Evolutionary conservation across 805 yeast species (phyloP), one percentile per base, ranked within the genome.

Genomic region (Candida dajiaensis): DNA sequence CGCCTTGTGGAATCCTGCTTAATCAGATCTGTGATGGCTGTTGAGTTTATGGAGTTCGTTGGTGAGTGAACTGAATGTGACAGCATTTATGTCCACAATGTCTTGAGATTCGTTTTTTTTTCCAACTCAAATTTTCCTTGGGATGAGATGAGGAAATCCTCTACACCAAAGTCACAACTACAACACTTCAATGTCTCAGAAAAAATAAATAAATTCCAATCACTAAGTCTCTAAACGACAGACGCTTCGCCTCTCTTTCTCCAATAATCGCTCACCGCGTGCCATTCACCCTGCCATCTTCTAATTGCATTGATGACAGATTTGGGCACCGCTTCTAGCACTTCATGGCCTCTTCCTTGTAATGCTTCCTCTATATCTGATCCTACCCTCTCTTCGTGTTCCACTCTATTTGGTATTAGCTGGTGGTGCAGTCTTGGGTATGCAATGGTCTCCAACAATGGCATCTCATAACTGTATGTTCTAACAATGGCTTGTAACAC

Each of bases 261-360:
- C 96, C 97, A 92, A 62, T 67, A 87, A 63, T 92, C 98, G 55
- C 89, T 74, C 11, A 89, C 96, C 1, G 95, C 97, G 44, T 80
- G 77, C 66, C 31, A 65, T 42, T 44, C 75, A 63, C 49, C 69
- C 54, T 41, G 60, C 59, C 37, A 64, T 49, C 70, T 54, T 41
- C 68, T 62, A 16, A 82, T 74, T 0, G 77, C 85, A 56, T 78
- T 76, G 80, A 81, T 72, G 1, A 81, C 81, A 4, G 82, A 71
- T 54, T 73, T 69, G 12, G 81, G 78, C 2, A 61, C 60, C 13
- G 66, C 63, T 43, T 70, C 62, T 16, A 66, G 63, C 3, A 76
- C 64, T 0, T 54, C 60, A 55, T 83, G 86, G 4, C 87, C 89
- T 57, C 68, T 74, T 0, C 47, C 51, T 25, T 52, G 46, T 51